phyloP scores from a whole-genome alignment of 306 rosid genomes.

The Gastrolobium bilobum region DNA sequence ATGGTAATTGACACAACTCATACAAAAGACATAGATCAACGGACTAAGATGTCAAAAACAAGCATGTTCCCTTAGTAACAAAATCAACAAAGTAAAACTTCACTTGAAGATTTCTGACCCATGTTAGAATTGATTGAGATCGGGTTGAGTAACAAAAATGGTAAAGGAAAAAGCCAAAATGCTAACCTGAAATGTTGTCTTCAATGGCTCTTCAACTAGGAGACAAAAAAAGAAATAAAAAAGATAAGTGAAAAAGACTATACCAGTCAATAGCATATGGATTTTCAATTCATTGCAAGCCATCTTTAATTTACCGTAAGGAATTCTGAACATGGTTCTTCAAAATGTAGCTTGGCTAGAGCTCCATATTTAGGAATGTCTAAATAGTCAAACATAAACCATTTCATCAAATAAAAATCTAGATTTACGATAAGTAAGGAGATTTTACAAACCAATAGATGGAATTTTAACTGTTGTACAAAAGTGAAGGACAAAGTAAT shows the following conservation, averaged over 20 bases:
- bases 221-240: neutral
- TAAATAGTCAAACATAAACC: constrained; percentile 13
- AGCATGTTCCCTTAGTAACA: neutral
- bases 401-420: neutral
- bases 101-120: neutral
- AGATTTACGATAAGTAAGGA: too few relatives aligned
- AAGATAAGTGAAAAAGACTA: constrained; percentile 16
- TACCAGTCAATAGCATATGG: too few relatives aligned
- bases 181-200: constrained; percentile 75
- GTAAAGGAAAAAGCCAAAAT: constrained; percentile 33
- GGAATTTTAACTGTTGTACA: constrained; percentile 40
- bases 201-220: constrained; percentile 72
- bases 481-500: constrained; percentile 35
- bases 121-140: constrained; percentile 22
- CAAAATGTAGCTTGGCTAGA: constrained; percentile 68
- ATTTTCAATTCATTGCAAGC: too few relatives aligned
- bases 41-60: neutral
- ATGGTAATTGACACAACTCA: neutral
- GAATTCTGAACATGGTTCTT: constrained; percentile 50
- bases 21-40: constrained; percentile 24
- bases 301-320: constrained; percentile 43
- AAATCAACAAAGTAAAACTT: neutral
- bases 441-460: too few relatives aligned
- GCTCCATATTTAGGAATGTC: constrained; percentile 67
- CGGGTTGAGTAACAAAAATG: constrained; percentile 31